Evolutionary conservation across 2,329 filamentous ascomycete species (phyloP).

Genomic region (Exophiala xenobiotica): DNA sequence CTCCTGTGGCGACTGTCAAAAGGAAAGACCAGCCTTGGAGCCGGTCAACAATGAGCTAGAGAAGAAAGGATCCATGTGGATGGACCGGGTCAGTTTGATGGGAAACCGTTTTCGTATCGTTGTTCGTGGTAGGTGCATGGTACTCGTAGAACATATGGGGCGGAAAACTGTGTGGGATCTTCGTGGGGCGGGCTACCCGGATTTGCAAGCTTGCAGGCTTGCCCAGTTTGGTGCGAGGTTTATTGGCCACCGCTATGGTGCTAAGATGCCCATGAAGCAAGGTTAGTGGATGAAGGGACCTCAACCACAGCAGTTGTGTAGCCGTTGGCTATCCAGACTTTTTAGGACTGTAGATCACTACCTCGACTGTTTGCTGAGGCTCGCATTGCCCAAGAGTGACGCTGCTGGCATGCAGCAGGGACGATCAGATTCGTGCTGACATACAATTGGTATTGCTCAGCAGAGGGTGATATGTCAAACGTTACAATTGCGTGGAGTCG

Average conservation of each 20-base stretch:
- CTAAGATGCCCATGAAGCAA: no score
- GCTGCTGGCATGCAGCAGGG: no score
- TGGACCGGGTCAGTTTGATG: not conserved
- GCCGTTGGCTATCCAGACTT: conserved; percentile 1
- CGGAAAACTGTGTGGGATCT: no score
- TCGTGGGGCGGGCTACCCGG: not conserved
- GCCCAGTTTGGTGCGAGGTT: conserved; percentile 11
- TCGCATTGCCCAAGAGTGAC: not conserved
- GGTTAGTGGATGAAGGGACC: no score
- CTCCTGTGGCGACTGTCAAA: conserved; percentile 10
- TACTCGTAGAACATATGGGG: no score
- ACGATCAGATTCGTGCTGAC: no score
- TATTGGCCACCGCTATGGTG: no score
- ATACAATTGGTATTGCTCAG: no score
- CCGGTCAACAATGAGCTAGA: not conserved
- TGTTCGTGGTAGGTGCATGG: no score
- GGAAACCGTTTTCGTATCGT: not conserved
- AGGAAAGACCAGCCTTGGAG: conserved; percentile 4
- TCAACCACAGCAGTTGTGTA: not conserved
- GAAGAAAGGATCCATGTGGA: not conserved
- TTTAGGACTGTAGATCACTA: conserved; percentile 3
- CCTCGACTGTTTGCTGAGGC: conserved; percentile 1
- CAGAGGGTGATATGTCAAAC: no score
- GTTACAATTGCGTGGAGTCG: no score
- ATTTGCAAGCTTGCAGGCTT: not conserved